These are phyloP conservation scores for Podila minutissima DNA, from an alignment of 192 early-diverging fungal genomes.

Conservation along the genomic window DNA sequence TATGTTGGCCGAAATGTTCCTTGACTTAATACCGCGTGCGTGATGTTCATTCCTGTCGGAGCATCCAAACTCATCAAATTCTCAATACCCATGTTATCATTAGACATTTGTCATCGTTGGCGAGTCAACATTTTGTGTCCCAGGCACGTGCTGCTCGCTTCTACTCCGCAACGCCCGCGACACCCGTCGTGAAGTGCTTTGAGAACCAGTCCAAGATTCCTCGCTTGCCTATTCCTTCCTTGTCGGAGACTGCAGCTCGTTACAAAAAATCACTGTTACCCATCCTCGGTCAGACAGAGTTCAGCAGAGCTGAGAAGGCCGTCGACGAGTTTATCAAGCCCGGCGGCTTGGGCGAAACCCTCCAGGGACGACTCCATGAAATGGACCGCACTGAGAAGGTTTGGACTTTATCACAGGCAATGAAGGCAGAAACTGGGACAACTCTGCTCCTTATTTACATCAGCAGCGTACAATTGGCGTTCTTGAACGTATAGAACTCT, in stretches of 20 bases:
- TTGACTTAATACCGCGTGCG: too few species aligned
- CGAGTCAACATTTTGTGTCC: conserved; percentile 11
- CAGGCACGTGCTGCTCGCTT: conserved; percentile 10
- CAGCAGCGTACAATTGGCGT: too few species aligned
- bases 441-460: too few species aligned
- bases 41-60: too few species aligned
- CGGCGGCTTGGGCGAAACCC: conserved; percentile 74
- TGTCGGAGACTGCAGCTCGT: conserved; percentile 79
- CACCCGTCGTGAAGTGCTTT: conserved; percentile 60
- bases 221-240: conserved; percentile 85
- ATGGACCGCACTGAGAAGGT: conserved; percentile 73
- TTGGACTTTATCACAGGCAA: neutral
- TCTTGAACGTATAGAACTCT: conserved; percentile 57
- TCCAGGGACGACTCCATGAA: conserved; percentile 79
- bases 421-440: too few species aligned
- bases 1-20: too few species aligned
- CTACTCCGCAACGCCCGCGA: conserved; percentile 10
- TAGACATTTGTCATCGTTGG: conserved; percentile 22
- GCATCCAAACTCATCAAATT: too few species aligned
- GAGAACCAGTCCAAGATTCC: conserved; percentile 76
- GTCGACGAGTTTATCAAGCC: conserved; percentile 74
- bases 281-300: conserved; percentile 69
- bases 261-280: conserved; percentile 82
- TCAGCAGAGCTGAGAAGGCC: conserved; percentile 66
- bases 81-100: too few species aligned